Evolutionary conservation across 228 moss, liverwort and hornwort genomes (phyloP), one percentile per base, ranked within the genome.

Genomic region (Sphagnum fallax): DNA sequence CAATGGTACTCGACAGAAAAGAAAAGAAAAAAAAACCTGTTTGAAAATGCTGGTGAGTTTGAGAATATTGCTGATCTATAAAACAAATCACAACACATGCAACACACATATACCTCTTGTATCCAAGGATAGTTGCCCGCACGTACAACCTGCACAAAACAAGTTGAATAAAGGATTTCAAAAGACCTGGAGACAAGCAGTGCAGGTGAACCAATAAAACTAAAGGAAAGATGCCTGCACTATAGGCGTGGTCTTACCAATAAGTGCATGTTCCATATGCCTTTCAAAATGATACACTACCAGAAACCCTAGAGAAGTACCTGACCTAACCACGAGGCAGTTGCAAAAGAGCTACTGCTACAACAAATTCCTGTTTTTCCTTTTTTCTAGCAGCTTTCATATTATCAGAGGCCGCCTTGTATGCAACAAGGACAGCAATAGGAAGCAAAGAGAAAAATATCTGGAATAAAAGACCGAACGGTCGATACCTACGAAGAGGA

Each of bases 121-220:
- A 93, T 55, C 92, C 92, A 75, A 93, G 90, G 76, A 93, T 77
- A 18, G 81, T 93, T 65, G 89, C 93, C 67, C 90, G 83, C 55
- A 93, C 90, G 60, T 93, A 93, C 75, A 93, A 76, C 85, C 93
- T 93, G 90, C 72, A 66, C 16, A 71, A 73, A 10, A 13, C 48
- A 2, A 32, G 32, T 32, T 32, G 32, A 32, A 32, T 32, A 32
- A 32, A 32, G 32, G 32, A 32, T 32, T 32, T 32, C 55, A 8
- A 8, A 8, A 55, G 55, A 12, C 55, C 8, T 12, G 55, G 55
- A 55, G 8, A 55, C 8, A 2, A 55, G 12, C 55, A 55, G 9
- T 55, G 55, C 55, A 55, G 32, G 2, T 32, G 32, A 3, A 32
- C 32, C 32, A 32, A 32, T 32, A 32, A 32, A 32, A 32, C 32